Base-by-base conservation (phyloP, 192 early-diverging fungal species). In the Linderina pennispora region DNA sequence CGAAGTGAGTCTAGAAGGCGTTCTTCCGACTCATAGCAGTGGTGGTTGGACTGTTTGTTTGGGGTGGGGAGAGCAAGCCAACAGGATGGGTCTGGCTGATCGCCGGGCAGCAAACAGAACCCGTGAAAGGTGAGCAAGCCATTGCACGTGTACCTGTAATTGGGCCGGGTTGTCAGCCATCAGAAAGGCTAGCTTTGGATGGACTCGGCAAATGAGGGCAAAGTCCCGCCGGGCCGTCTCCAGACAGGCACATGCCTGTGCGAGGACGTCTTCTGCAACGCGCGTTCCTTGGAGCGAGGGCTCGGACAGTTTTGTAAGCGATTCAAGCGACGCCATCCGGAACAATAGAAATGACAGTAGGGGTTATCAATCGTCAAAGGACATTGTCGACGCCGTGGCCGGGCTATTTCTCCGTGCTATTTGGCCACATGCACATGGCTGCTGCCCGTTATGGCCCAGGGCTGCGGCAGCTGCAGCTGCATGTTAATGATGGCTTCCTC, bases 261-360 rank as follows among this genome's bases (percentile, higher is more conserved):
- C 35, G 21, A 49, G 33, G 17, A 58, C 46, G 18, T 60, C 62
- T 20, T 45, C 25, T 3, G 46, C 62, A 16, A 32, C 28, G 40
- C 61, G 62, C 4, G 68, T 62, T 14, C 68, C 68, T 36, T 65
- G 57, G 16, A 72, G 60, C 3, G 68, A 72, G 15, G 68, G 68
- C 49, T 72, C 68, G 5, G 68, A 72, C 17, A 72, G 48, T 19
- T 57, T 46, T n/a, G 68, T 55, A 6, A 72, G 53, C 28, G 55
- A 52, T 17, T 72, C 68, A 3, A 72, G 53, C 13, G 68, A 60
- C 3, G 68, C 68, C 68, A 72, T 72, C n/a, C n/a, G n/a, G n/a
- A n/a, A n/a, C n/a, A n/a, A n/a, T n/a, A n/a, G n/a, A n/a, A n/a
- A n/a, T n/a, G n/a, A n/a, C n/a, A n/a, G n/a, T n/a, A n/a, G n/a